Conservation (phyloP, 352 stramenopile genomes). For the Thalassiosira hispida region DNA sequence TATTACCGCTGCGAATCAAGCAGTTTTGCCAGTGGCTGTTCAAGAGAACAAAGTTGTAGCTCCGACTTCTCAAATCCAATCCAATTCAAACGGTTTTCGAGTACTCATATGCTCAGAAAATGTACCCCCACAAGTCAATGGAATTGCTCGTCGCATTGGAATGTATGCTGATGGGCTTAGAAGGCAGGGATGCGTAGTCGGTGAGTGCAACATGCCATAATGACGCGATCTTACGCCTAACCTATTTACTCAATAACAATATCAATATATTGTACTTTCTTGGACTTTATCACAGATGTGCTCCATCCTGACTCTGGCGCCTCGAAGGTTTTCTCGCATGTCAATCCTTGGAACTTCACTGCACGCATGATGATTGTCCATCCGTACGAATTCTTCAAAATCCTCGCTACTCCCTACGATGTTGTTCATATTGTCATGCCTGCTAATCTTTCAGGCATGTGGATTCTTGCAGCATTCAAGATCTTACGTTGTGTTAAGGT, state of each 20-base stretch:
- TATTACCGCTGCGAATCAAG: slow-evolving; percentile 3
- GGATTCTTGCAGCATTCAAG: slow-evolving; percentile 57
- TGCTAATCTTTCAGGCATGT: slow-evolving; percentile 60
- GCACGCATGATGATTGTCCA: slow-evolving; percentile 61
- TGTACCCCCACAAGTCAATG: slow-evolving; percentile 65
- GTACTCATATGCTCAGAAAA: slow-evolving; percentile 58
- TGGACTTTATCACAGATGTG: slow-evolving; percentile 30
- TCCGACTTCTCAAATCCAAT: not conserved
- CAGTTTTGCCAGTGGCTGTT: not conserved
- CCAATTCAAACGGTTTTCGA: slow-evolving; percentile 28
- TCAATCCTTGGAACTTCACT: slow-evolving; percentile 69
- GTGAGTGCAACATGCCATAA: slow-evolving; percentile 33
- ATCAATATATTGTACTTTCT: too few relatives aligned
- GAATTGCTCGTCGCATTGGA: slow-evolving; percentile 57
- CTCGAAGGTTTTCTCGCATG: slow-evolving; percentile 33
- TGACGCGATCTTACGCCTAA: too few relatives aligned
- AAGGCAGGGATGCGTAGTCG: slow-evolving; percentile 51
- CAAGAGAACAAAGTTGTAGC: not conserved
- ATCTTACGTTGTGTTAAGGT: slow-evolving; percentile 38
- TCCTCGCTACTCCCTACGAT: slow-evolving; percentile 54
- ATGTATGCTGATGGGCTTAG: slow-evolving; percentile 56
- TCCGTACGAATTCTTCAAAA: slow-evolving; percentile 32
- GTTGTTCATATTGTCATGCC: slow-evolving; percentile 63
- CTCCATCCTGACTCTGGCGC: slow-evolving; percentile 54
- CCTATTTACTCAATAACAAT: too few relatives aligned